Conservation (phyloP, 768 basidiomycete genomes). For the Psilocybe cyanescens region DNA sequence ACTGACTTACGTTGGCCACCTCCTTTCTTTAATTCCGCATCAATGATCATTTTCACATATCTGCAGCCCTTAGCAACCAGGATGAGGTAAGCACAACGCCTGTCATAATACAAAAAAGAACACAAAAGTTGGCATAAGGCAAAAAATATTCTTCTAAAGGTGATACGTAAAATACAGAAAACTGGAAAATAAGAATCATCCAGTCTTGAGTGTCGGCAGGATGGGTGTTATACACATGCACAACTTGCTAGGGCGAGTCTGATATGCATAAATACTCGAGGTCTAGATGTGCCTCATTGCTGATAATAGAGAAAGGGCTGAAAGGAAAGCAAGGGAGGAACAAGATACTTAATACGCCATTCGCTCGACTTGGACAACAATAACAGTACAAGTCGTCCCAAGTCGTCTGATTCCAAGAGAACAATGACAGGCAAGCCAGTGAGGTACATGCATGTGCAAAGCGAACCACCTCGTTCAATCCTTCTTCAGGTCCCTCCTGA, state of each 20-base stretch:
- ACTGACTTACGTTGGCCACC: not conserved
- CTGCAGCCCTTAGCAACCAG: not conserved
- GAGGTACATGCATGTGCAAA: constrained; percentile 22
- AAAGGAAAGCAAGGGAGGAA: constrained; percentile 9
- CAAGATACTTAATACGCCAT: constrained; percentile 13
- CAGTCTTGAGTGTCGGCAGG: constrained; percentile 14
- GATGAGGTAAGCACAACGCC: constrained; percentile 7
- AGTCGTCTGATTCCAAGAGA: constrained; percentile 22
- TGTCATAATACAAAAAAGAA: constrained; percentile 1
- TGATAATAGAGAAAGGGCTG: constrained; percentile 1
- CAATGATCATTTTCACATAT: not conserved
- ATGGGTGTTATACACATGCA: constrained; percentile 22
- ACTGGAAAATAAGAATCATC: constrained; percentile 9
- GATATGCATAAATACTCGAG: constrained; percentile 15
- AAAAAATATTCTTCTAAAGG: constrained; percentile 16
- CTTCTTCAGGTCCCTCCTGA: constrained; percentile 82
- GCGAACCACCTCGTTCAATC: constrained; percentile 48
- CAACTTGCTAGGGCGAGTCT: constrained; percentile 9
- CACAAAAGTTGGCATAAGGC: not conserved
- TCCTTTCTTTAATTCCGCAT: not conserved
- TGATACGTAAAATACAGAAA: constrained; percentile 23
- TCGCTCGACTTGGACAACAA: not conserved
- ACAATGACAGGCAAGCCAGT: constrained; percentile 22
- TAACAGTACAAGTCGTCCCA: constrained; percentile 13
- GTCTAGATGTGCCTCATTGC: constrained; percentile 17